Evolutionary conservation across 2,329 filamentous ascomycete genomes (phyloP), one percentile per base, ranked within the genome.

Genomic region (Zalaria sp.): DNA sequence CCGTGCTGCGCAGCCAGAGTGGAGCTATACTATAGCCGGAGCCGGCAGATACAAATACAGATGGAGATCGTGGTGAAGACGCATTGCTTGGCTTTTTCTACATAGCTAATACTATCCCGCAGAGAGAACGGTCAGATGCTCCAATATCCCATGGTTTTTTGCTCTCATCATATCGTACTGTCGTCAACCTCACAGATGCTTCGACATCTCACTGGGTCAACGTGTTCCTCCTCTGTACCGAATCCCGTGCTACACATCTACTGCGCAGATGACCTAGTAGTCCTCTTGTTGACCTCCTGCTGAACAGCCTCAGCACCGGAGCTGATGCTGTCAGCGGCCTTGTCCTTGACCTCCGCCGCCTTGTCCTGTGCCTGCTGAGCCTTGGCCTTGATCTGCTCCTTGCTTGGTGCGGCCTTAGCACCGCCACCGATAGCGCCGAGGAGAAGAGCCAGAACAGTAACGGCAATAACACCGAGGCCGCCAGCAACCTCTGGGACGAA

Each of bases 401-500:
- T 75, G 37, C 83, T 73, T 35, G 83, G 65, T 38, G 69, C 66
- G 47, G 62, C 68, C 43, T 75, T 71, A 54, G 72, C 71, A 53
- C 77, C 76, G 49, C 77, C 63, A 51, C 75, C 71, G 54, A 89
- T 63, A 49, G 83, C 66, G 52, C 76, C 73, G 48, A 83, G 65
- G 49, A 93, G 64, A 49, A 94, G 54, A 51, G 81, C 77, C 47
- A 93, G 60, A 51, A 91, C 57, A 38, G 81, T 78, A 43, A 86
- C 66, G 37, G 80, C 60, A 49, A 87, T 61, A 51, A 80, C 83
- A 57, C 71, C 82, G 56, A 93, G 68, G 57, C 78, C 84, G 57
- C 79, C 87, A 49, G 87, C 85, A 53, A 93, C 81, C 68, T 95
- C 91, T 51, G 91, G 91, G 50, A 95, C 83, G 54, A 86, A 83